Evolutionary conservation across 495 filamentous ascomycete genomes (phyloP).

Genomic region (Aspergillus nanangensis): DNA sequence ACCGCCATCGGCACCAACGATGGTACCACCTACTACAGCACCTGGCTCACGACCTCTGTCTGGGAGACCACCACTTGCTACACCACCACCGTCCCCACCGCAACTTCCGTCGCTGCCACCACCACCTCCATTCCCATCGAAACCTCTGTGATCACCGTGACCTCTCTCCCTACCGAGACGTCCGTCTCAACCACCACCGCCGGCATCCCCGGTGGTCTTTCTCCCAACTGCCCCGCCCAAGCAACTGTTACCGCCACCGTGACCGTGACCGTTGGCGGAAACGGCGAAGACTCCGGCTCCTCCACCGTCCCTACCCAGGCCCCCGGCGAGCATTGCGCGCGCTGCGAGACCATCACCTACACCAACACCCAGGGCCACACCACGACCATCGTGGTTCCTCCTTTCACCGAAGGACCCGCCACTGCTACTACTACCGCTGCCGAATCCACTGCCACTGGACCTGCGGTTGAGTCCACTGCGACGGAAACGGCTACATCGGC

Average conservation of each 20-base stretch:
- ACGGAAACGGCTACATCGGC: background rate
- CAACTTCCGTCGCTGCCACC: background rate
- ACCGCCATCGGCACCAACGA: conserved; percentile 1
- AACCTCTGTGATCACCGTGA: too few relatives aligned
- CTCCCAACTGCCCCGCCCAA: background rate
- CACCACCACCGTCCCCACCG: conserved; percentile 1
- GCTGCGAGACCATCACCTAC: conserved; percentile 6
- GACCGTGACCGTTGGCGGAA: conserved; percentile 1
- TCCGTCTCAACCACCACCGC: background rate
- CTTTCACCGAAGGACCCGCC: background rate
- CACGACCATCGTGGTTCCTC: conserved; percentile 3
- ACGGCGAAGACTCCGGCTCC: background rate
- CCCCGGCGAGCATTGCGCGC: background rate
- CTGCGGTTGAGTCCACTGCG: background rate
- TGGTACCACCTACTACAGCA: conserved; percentile 7
- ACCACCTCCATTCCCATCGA: background rate
- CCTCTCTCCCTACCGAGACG: too few relatives aligned
- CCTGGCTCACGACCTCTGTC: conserved; percentile 1
- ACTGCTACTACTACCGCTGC: too few relatives aligned
- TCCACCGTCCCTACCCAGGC: background rate
- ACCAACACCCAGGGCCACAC: conserved; percentile 5
- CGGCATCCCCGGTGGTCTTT: background rate
- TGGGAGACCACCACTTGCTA: conserved; percentile 5
- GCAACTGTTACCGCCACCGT: conserved; percentile 4
- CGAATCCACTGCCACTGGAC: background rate